phyloP scores from a whole-genome alignment of 148 eudicot species.

The Nepenthes gracilis region DNA sequence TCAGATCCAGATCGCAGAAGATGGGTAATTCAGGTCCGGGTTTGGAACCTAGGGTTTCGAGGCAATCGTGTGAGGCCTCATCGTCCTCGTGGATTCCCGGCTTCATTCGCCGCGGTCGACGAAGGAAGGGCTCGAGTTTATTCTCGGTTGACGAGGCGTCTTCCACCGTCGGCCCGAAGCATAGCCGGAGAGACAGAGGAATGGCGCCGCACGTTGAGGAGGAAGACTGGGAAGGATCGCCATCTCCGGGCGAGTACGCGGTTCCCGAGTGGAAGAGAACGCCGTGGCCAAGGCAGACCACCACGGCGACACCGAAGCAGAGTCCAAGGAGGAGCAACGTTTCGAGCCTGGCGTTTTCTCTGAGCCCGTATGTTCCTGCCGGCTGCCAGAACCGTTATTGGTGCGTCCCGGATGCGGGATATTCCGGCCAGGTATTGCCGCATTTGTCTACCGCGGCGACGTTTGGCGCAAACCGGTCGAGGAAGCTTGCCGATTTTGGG shows the following conservation, averaged over 20 bases:
- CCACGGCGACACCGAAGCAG: slow-evolving; percentile 4
- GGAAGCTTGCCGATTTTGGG: slow-evolving; percentile 61
- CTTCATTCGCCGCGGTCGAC: slow-evolving; percentile 6
- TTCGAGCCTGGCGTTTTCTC: slow-evolving; percentile 31
- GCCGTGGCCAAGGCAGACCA: slow-evolving; percentile 16
- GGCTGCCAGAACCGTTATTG: slow-evolving; percentile 1
- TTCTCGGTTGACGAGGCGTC: slow-evolving; percentile 11
- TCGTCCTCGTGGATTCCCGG: slow-evolving; percentile 31
- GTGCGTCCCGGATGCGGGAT: slow-evolving; percentile 24
- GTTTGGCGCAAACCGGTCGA: slow-evolving; percentile 35
- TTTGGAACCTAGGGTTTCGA: slow-evolving; percentile 7
- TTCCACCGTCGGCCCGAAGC: slow-evolving; percentile 6
- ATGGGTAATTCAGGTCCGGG: slow-evolving; percentile 3
- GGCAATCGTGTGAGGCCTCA: slow-evolving; percentile 1
- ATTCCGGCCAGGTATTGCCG: slow-evolving; percentile 30
- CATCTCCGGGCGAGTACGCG: slow-evolving; percentile 13
- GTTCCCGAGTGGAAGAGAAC: slow-evolving; percentile 27
- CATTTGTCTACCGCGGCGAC: slow-evolving; percentile 29
- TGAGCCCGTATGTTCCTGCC: slow-evolving; percentile 56
- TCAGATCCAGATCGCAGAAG: slow-evolving; percentile 39
- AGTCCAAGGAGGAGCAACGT: slow-evolving; percentile 13
- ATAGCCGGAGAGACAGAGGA: slow-evolving; percentile 25
- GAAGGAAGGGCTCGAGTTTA: slow-evolving; percentile 12
- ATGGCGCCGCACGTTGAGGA: slow-evolving; percentile 50
- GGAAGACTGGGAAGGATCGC: slow-evolving; percentile 14